Conservation (phyloP, 345 rosid genomes). For the Brassica cretica region DNA sequence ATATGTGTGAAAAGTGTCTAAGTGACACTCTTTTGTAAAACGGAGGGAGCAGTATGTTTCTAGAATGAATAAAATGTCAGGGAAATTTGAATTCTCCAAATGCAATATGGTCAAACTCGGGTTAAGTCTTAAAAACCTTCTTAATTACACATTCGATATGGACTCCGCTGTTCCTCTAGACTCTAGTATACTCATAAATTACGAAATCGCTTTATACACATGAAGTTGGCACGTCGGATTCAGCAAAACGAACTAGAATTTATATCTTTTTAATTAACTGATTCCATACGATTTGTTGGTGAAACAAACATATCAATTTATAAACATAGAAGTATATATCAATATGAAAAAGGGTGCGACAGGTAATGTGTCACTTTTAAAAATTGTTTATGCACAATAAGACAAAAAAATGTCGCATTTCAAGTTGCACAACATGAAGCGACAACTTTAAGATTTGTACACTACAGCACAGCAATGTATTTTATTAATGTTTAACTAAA, state of each 20-base stretch:
- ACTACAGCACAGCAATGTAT: neutral
- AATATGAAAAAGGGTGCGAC: constrained; percentile 24
- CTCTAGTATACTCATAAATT: neutral
- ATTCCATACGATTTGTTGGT: constrained; percentile 23
- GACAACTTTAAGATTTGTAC: constrained; percentile 35
- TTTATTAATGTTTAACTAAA: no score
- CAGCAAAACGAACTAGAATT: constrained; percentile 18
- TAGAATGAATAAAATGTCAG: neutral
- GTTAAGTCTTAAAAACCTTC: neutral
- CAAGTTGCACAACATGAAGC: constrained; percentile 34
- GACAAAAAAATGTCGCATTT: constrained; percentile 28
- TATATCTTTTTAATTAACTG: neutral
- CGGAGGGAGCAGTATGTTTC: neutral
- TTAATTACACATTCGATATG: neutral
- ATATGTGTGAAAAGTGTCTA: no score
- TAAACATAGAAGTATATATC: neutral
- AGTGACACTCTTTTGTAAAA: no score
- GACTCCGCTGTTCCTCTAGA: neutral
- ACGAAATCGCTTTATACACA: neutral
- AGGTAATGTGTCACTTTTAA: constrained; percentile 31
- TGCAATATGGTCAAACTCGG: no score
- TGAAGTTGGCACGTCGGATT: constrained; percentile 30
- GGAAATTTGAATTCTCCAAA: no score
- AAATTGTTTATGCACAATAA: neutral
- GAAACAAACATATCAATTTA: constrained; percentile 13